Base-by-base conservation (phyloP, 345 rosid genomes). In the Mangifera indica region DNA sequence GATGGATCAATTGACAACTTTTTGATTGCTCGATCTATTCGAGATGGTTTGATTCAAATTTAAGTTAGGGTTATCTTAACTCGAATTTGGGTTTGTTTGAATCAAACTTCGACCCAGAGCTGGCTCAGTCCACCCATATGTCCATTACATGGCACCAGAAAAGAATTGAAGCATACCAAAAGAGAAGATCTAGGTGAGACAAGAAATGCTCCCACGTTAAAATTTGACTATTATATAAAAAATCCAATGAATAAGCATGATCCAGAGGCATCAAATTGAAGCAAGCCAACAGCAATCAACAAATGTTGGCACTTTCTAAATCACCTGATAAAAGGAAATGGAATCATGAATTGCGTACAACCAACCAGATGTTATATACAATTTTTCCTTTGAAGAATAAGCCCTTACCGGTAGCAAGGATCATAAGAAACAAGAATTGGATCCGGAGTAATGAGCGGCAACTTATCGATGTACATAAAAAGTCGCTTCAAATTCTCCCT, bases 401-500 rank as follows among this genome's bases (percentile, higher is more conserved):
- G 20, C 15, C 69, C 65, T 84, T 86, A 85, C 49, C 75, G 72
- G 63, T 66, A 63, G 17, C 64, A 80, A 48, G 89, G 84, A 67
- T 86, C 80, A 48, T 82, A 82, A 25, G 93, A 78, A 56, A 74
- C 77, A n/a, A 81, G 72, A 48, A 59, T 70, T 2, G 85, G 80
- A 64, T 84, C 87, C 0, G 89, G 91, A 68, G 83, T 67, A 10
- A 87, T 69, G 59, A 85, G 81, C 26, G 96, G 93, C 70, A 94
- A 74, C 82, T 84, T 85, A 34, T 89, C 88, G 32, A 90, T 69
- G 79, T 79, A 87, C 64, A 86, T 79, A 58, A 86, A 81, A 45
- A 91, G 79, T 60, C 97, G 81, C 90, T 82, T 91, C 79, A 84
- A 80, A 81, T 86, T 89, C 72, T 89, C 93, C 78, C 81, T 80